Percentiles rank a stretch among this genome's conserved stretches.
These are phyloP conservation scores for Geotrichum klebahnii DNA, from an alignment of 1,139 yeast species.

Conservation along the genomic window DNA sequence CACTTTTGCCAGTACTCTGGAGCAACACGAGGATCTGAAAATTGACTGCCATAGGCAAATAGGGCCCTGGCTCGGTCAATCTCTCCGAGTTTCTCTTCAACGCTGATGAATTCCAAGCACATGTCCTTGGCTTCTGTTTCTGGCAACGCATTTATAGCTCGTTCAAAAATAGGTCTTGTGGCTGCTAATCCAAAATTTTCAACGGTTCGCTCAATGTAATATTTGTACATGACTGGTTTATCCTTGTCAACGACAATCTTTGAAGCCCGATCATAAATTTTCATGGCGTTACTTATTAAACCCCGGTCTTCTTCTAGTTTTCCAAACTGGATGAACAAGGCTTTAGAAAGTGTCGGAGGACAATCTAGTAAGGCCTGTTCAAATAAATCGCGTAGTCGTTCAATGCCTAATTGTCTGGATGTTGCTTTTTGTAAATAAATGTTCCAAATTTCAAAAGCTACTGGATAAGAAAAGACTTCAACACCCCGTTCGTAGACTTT, in stretches of 20 bases:
- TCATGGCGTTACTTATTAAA: conserved; percentile 44
- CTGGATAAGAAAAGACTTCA: conserved; percentile 55
- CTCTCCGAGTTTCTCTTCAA: conserved; percentile 51
- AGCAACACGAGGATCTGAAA: conserved; percentile 43
- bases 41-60: conserved; percentile 47
- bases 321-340: conserved; percentile 55
- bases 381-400: conserved; percentile 67
- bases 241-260: conserved; percentile 38
- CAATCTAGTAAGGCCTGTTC: conserved; percentile 56
- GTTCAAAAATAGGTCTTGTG: conserved; percentile 43
- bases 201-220: conserved; percentile 36
- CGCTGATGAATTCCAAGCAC: conserved; percentile 44
- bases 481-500: conserved; percentile 66
- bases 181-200: conserved; percentile 40
- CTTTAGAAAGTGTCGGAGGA: conserved; percentile 48
- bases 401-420: conserved; percentile 43
- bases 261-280: conserved; percentile 45
- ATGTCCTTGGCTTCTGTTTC: conserved; percentile 36
- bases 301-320: conserved; percentile 58
- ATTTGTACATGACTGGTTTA: conserved; percentile 39
- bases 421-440: conserved; percentile 57
- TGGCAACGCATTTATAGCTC: conserved; percentile 45
- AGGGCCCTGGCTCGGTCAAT: conserved; percentile 59
- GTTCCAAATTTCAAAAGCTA: conserved; percentile 70
- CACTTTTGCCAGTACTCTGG: conserved; percentile 55